These are phyloP conservation scores for Pichia sp. DNA, from an alignment of 1,139 yeast genomes.

Conservation along the genomic window DNA sequence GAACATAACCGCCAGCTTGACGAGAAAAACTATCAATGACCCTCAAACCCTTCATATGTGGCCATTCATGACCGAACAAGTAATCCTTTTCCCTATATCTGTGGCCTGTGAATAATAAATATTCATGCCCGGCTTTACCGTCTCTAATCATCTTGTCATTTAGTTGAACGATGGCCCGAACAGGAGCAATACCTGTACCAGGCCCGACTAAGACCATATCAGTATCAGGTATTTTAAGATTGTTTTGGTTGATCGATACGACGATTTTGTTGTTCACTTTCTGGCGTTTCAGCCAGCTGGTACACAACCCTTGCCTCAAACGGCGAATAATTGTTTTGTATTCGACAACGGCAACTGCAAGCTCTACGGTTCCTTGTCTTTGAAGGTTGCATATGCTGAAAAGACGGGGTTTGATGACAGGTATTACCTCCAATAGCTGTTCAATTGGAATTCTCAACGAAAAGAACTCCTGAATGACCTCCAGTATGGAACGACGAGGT, in stretches of 20 bases:
- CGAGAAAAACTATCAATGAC: conserved; percentile 62
- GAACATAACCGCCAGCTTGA: conserved; percentile 57
- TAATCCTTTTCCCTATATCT: conserved; percentile 64
- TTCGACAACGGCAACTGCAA: conserved; percentile 80
- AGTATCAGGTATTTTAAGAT: conserved; percentile 34
- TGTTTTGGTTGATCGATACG: conserved; percentile 52
- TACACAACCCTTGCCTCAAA: conserved; percentile 77
- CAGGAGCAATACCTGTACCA: conserved; percentile 93
- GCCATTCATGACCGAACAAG: conserved; percentile 58
- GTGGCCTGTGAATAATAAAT: conserved; percentile 72
- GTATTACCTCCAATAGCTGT: conserved; percentile 71
- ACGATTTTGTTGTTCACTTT: conserved; percentile 45
- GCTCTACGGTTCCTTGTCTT: conserved; percentile 42
- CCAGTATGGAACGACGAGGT: conserved; percentile 83
- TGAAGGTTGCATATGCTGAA: conserved; percentile 76
- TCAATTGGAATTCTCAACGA: conserved; percentile 69
- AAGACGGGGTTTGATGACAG: conserved; percentile 71
- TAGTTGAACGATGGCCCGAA: conserved; percentile 58
- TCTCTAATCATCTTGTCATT: conserved; percentile 20
- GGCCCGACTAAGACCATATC: conserved; percentile 68
- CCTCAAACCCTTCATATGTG: conserved; percentile 34
- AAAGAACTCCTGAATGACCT: conserved; percentile 75
- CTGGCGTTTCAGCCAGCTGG: conserved; percentile 64
- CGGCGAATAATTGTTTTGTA: conserved; percentile 78
- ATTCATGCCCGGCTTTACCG: conserved; percentile 27